A percentile compares a stretch with the other conserved stretches of the same genome.
Conservation (phyloP, 2,329 filamentous ascomycete genomes). For the Oidium heveae region DNA sequence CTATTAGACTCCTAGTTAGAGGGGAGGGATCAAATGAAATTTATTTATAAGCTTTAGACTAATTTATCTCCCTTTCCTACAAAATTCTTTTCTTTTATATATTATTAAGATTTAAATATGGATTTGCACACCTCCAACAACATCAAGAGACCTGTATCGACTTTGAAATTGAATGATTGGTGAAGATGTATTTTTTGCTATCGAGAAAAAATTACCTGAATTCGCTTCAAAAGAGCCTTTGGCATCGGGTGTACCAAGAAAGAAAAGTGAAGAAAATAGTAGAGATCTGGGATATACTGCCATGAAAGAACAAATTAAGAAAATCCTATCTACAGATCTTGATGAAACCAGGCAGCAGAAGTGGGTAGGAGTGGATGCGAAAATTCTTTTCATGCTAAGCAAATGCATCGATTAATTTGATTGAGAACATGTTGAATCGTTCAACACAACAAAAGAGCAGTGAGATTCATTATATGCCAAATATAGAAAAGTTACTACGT, state of each 20-base stretch:
- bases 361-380: not conserved
- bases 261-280: not conserved
- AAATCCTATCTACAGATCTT: not conserved
- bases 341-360: not conserved
- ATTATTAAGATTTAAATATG: not conserved
- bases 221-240: not conserved
- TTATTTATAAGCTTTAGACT: too few relatives aligned
- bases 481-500: not conserved
- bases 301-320: not conserved
- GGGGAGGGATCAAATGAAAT: too few relatives aligned
- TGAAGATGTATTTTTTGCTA: not conserved
- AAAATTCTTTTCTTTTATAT: too few relatives aligned
- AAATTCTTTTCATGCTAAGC: not conserved
- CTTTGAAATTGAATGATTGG: not conserved
- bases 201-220: not conserved
- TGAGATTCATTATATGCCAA: not conserved
- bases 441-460: not conserved
- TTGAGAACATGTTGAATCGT: not conserved
- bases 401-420: not conserved
- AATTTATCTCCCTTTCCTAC: too few relatives aligned
- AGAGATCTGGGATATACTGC: not conserved
- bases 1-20: too few relatives aligned
- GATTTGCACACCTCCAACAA: not conserved
- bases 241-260: not conserved
- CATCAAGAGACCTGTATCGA: not conserved